Base-by-base conservation (phyloP, 2,329 filamentous ascomycete genomes). In the Microdochium nivale region DNA sequence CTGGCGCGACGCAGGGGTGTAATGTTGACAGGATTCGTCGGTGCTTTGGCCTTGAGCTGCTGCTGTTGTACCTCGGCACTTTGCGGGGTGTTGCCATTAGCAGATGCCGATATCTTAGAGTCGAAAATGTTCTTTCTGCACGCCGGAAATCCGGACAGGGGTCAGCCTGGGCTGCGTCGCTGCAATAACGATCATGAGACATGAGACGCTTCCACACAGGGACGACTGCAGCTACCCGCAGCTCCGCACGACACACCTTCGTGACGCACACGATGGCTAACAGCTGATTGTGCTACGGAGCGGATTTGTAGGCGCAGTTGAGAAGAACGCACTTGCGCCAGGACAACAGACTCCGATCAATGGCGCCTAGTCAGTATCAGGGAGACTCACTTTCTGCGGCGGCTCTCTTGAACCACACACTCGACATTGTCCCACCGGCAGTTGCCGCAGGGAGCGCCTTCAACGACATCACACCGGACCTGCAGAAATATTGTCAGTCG, bases 391-490 rank as follows among this genome's bases (percentile, higher is more conserved):
- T 88, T 90, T 78, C 90, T 86, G 62, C 90, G 83, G 60, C 90
- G 88, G 73, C 88, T 92, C 68, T 95, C 84, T 58, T 86, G 84
- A 24, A 88, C 83, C 51, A 86, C 75, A 69, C 87, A 90, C 65
- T 88, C 84, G 53, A 90, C 85, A 65, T 87, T 84, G 67, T 90
- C 87, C 72, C 87, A 81, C 56, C 88, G 78, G 71, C 90, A 95
- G 69, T 95, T 95, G 52, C 88, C 90, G 68, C 90, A 95, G 1
- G 90, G 90, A 44, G 86, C 86, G 48, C 87, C 86, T 68, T 95
- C 90, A 53, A 94, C 90, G 52, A 96, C 90, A 72, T 96, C 91
- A 73, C 91, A 96, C 52, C 91, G 83, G 43, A 96, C 91, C 68
- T 96, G 19, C 27, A 30, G 11, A 30, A 30, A 30, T 5, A 44